phyloP scores from a whole-genome alignment of 2,329 filamentous ascomycete species.

The Sordariomycetes sp. region DNA sequence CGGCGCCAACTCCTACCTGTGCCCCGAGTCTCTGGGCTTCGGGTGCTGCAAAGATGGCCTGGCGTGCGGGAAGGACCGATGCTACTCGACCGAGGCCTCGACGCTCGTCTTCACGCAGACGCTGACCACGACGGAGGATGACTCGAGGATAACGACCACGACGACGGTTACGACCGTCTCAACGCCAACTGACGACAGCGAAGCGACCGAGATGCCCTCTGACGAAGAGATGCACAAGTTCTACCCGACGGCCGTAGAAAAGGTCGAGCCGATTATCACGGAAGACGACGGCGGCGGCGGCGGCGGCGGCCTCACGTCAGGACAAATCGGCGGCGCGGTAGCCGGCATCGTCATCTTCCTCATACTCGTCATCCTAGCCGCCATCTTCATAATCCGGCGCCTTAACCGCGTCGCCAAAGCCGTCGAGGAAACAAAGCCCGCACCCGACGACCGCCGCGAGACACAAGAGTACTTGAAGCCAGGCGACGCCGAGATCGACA shows the following conservation, averaged over 20 bases:
- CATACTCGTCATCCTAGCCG: constrained; percentile 28
- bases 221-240: constrained; percentile 21
- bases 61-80: constrained; percentile 31
- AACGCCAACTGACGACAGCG: constrained; percentile 20
- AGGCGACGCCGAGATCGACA: neutral
- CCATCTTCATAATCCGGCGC: constrained; percentile 34
- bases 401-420: constrained; percentile 26
- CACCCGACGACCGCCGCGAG: neutral
- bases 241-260: constrained; percentile 28
- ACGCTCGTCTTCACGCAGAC: constrained; percentile 29
- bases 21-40: constrained; percentile 33
- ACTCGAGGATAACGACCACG: constrained; percentile 23
- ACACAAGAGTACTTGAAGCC: neutral
- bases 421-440: neutral
- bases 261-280: constrained; percentile 17
- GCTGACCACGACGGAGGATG: constrained; percentile 29
- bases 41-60: constrained; percentile 39
- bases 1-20: constrained; percentile 28
- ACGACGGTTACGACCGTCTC: constrained; percentile 23
- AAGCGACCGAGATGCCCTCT: constrained; percentile 12
- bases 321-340: constrained; percentile 38
- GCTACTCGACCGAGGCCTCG: constrained; percentile 31
- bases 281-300: constrained; percentile 11
- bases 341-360: constrained; percentile 34
- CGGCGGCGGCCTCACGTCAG: constrained; percentile 19